These are phyloP conservation scores for Agrocybe praecox DNA, from an alignment of 768 basidiomycete species.

Conservation along the genomic window DNA sequence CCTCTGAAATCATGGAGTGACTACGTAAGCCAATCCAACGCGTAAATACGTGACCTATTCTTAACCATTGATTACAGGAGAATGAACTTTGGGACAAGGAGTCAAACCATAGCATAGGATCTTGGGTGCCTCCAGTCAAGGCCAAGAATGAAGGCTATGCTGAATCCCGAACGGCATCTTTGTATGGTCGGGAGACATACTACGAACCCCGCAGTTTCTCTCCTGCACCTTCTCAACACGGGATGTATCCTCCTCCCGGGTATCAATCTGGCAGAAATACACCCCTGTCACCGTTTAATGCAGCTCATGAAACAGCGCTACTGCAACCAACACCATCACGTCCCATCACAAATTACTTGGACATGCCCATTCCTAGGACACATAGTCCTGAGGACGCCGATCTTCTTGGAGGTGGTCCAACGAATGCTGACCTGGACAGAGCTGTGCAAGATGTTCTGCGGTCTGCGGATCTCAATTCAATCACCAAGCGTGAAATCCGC, in stretches of 20 bases:
- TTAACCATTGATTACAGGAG: constrained; percentile 49
- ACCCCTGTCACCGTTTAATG: constrained; percentile 52
- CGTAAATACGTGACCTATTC: background rate
- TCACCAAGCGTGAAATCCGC: constrained; percentile 93
- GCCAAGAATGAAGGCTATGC: constrained; percentile 73
- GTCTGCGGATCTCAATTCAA: constrained; percentile 80
- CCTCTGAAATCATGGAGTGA: constrained; percentile 97
- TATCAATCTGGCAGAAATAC: constrained; percentile 82
- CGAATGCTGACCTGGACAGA: constrained; percentile 72
- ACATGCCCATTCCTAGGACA: constrained; percentile 61
- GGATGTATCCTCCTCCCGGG: constrained; percentile 62
- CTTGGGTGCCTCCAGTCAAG: constrained; percentile 84
- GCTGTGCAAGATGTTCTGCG: constrained; percentile 75
- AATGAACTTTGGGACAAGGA: constrained; percentile 99
- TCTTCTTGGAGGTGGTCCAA: constrained; percentile 44
- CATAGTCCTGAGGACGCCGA: constrained; percentile 57
- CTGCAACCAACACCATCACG: constrained; percentile 70
- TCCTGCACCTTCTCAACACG: constrained; percentile 72
- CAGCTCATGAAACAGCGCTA: constrained; percentile 35
- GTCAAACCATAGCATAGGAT: constrained; percentile 93
- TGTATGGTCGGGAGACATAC: constrained; percentile 87
- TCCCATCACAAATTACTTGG: constrained; percentile 77
- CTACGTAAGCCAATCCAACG: constrained; percentile 59
- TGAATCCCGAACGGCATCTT: constrained; percentile 75
- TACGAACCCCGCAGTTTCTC: constrained; percentile 81